phyloP scores from a whole-genome alignment of 768 basidiomycete genomes.

The Paxillus involutus region DNA sequence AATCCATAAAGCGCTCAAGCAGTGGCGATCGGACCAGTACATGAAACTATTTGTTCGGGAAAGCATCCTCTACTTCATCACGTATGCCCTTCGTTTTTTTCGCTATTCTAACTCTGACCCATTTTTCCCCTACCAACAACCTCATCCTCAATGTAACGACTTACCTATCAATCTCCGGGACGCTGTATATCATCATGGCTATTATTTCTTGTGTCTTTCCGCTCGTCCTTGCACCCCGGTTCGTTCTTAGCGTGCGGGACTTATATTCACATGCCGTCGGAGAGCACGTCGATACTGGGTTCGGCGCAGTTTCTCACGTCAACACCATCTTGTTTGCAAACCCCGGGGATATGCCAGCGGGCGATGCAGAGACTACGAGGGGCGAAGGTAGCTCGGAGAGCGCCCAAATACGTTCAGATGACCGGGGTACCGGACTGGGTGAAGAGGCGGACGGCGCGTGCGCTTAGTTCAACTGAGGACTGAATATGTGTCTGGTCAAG shows the following conservation, averaged over 20 bases:
- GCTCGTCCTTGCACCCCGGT: conserved; percentile 6
- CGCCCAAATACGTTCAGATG: too few relatives aligned
- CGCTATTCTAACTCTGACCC: not conserved
- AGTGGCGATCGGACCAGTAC: conserved; percentile 2
- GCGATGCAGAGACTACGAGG: too few relatives aligned
- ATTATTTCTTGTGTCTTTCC: not conserved
- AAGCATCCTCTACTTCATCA: conserved; percentile 10
- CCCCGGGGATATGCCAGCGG: not conserved
- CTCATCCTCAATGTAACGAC: not conserved
- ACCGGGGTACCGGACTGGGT: too few relatives aligned
- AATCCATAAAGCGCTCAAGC: too few relatives aligned
- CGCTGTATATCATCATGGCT: not conserved
- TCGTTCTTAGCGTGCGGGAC: conserved; percentile 15
- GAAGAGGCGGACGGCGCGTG: too few relatives aligned
- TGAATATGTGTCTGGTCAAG: too few relatives aligned
- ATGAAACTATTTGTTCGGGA: conserved; percentile 7
- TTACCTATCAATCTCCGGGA: not conserved
- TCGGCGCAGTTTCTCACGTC: not conserved
- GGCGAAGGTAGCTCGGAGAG: too few relatives aligned
- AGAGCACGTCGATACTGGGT: conserved; percentile 14
- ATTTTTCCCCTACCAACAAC: not conserved
- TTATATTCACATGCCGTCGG: conserved; percentile 1
- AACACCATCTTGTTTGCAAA: not conserved
- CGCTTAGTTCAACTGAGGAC: too few relatives aligned
- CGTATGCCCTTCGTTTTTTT: conserved; percentile 3